Conservation (phyloP, 169 alveolate species). For the Cryptosporidium felis region DNA sequence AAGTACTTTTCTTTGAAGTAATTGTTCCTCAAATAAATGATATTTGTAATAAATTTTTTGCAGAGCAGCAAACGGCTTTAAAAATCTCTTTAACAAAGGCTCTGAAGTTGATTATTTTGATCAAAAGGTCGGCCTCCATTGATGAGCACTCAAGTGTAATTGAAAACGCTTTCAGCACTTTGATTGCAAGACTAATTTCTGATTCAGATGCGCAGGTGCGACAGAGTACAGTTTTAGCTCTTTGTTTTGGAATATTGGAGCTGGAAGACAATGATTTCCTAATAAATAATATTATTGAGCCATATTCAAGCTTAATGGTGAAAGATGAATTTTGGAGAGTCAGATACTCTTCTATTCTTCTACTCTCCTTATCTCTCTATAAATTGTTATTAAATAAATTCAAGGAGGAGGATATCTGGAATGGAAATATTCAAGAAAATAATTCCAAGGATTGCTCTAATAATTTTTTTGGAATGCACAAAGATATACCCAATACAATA, state of each 20-base stretch:
- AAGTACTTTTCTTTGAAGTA: constrained; percentile 9
- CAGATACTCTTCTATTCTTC: constrained; percentile 30
- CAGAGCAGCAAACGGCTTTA: constrained; percentile 3
- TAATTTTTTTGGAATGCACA: background rate
- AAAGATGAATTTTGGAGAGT: constrained; percentile 56
- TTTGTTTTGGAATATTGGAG: constrained; percentile 12
- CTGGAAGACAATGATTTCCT: background rate
- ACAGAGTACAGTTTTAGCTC: constrained; percentile 36
- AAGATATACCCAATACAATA: background rate
- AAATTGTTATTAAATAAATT: background rate
- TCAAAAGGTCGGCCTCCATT: background rate
- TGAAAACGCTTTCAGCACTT: background rate
- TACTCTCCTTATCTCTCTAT: constrained; percentile 1
- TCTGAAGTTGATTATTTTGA: background rate
- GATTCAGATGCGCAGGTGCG: constrained; percentile 33
- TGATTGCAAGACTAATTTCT: background rate
- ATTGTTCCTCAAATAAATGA: constrained; percentile 3
- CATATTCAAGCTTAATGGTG: background rate
- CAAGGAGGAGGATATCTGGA: constrained; percentile 34
- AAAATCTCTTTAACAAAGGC: constrained; percentile 15
- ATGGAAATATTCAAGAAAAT: background rate
- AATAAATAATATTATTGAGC: background rate
- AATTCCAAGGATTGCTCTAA: background rate
- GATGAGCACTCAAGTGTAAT: background rate
- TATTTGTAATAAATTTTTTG: background rate